Percentiles rank a stretch among this genome's conserved stretches.
phyloP scores from a whole-genome alignment of 2,329 filamentous ascomycete genomes.

The Monosporascus cannonballus region DNA sequence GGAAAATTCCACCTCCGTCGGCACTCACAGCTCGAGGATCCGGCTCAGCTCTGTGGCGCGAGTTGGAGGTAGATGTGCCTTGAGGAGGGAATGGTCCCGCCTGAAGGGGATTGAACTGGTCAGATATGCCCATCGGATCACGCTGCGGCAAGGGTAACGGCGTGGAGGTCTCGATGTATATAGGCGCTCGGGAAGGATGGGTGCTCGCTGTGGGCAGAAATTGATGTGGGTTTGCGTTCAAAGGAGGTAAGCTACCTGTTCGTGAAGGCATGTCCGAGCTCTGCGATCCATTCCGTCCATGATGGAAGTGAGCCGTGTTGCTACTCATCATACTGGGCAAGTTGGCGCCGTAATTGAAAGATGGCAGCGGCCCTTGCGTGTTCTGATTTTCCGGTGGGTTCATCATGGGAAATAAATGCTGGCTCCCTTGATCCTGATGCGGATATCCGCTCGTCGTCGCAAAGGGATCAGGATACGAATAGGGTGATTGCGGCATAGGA shows the following conservation, averaged over 20 bases:
- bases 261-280: not conserved
- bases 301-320: not conserved
- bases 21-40: not conserved
- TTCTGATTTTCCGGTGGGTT: not conserved
- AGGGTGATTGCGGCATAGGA: not conserved
- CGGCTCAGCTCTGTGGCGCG: slow-evolving; percentile 3
- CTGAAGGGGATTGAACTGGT: not conserved
- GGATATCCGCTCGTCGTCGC: not conserved
- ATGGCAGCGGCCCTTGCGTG: not conserved
- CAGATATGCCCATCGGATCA: not conserved
- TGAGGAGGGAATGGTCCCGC: not conserved
- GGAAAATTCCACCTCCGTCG: slow-evolving; percentile 4
- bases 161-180: not conserved
- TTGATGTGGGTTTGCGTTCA: not conserved
- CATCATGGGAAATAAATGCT: not conserved
- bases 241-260: not conserved
- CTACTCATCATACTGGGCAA: not conserved
- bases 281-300: not conserved
- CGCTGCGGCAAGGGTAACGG: not conserved
- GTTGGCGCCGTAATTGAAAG: not conserved
- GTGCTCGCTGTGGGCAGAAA: not conserved
- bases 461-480: slow-evolving; percentile 1
- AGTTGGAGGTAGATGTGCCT: slow-evolving; percentile 1
- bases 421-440: not conserved
- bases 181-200: not conserved